Evolutionary conservation across 345 rosid species (phyloP), one percentile per base, ranked within the genome.

Genomic region (Gossypium anomalum): DNA sequence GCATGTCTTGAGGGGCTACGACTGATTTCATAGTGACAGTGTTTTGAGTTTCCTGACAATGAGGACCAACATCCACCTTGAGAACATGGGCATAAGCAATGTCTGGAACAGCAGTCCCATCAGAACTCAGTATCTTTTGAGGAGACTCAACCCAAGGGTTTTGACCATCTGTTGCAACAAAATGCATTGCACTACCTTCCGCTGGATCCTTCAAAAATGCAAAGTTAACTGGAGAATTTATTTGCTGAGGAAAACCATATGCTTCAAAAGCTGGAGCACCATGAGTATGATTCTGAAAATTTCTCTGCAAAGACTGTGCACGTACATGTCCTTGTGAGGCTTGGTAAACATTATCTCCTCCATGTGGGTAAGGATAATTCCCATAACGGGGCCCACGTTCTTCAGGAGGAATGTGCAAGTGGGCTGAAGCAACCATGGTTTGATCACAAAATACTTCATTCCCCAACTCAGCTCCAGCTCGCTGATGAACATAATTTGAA

Each of bases 361-460:
- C 97, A 78, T 83, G 41, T 34, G 41, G 81, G 76, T 76, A 87
- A 72, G 85, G 77, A 82, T 80, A 75, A 81, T 88, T 90, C 65
- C 91, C 90, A 70, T 83, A 85, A 61, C 84, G 86, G 59, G 80
- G 81, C 19, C 76, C 81, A 61, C 68, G 85, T 56, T 90, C 97
- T 76, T 93, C 96, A 6, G 85, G 77, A 34, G 89, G 84, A 76
- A 77, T 61, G 69, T 85, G 87, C 38, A 76, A 57, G 79, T 82
- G 91, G 49, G 83, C 45, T 14, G 74, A 75, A 71, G 82, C 78
- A 63, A 85, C 81, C 69, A 77, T 74, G 76, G 85, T 68, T 79
- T 86, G 90, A 72, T 92, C 97, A 66, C 84, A 87, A 81, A 90
- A 88, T 13, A 78, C 82, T 66, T 90, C 93, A 71, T 74, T 84